phyloP scores from a whole-genome alignment of 805 yeast genomes.

The Candida silvicultrix region DNA sequence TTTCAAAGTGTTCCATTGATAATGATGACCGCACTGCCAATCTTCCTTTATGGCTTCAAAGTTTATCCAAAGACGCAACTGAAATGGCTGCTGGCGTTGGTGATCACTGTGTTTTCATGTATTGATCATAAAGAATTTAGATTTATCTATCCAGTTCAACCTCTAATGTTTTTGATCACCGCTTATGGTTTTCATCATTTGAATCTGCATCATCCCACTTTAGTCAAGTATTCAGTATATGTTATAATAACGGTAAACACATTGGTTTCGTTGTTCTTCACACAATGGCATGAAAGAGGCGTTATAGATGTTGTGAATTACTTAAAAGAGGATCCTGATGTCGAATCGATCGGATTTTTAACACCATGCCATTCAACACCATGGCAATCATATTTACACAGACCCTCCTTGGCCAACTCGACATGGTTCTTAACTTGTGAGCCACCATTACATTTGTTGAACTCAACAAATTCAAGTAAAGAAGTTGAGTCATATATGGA shows the following conservation, averaged over 20 bases:
- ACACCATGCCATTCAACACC: conserved; percentile 99
- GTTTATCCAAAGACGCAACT: conserved; percentile 18
- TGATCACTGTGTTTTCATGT: conserved; percentile 51
- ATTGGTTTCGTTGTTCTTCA: conserved; percentile 41
- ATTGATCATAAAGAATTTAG: conserved; percentile 88
- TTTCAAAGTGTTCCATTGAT: conserved; percentile 79
- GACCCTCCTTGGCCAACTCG: conserved; percentile 37
- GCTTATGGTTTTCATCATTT: conserved; percentile 28
- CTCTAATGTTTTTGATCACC: conserved; percentile 52
- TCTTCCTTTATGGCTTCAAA: conserved; percentile 40
- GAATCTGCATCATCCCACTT: conserved; percentile 11
- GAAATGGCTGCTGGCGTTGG: conserved; percentile 32
- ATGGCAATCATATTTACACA: conserved; percentile 79
- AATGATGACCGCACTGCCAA: conserved; percentile 60
- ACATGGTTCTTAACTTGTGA: conserved; percentile 86
- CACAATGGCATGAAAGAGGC: conserved; percentile 80
- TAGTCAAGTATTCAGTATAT: conserved; percentile 14
- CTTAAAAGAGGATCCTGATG: conserved; percentile 35
- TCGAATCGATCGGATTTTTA: conserved; percentile 64
- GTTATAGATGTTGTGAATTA: conserved; percentile 61
- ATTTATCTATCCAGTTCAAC: conserved; percentile 81
- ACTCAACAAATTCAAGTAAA: conserved; percentile 21
- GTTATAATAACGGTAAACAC: conserved; percentile 31
- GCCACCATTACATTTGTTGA: conserved; percentile 58
- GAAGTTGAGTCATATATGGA: conserved; percentile 55